Evolutionary conservation across 495 filamentous ascomycete species (phyloP), one percentile per base, ranked within the genome.

Genomic region (Platismatia glauca): DNA sequence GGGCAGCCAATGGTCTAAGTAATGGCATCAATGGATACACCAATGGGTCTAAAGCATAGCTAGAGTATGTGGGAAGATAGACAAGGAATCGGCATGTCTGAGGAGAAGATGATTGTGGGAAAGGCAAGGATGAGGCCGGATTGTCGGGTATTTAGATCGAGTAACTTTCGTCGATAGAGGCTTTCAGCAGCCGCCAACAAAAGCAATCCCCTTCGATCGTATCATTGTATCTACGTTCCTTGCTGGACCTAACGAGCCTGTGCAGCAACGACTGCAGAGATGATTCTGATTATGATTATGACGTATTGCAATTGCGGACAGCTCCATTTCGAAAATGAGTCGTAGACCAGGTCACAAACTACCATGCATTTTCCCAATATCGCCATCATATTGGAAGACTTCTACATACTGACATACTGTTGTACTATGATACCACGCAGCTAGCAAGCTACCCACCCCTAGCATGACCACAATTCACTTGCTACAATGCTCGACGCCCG

Each of bases 1-100:
- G 62, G n/a, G n/a, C 34, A 6, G 24, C 50, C 7, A n/a, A 62
- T 20, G 69, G 64, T 9, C 50, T 70, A 31, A 72, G 57, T 31
- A 73, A 73, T 38, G 64, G 71, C 16, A 37, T 53, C 50, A 72
- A 72, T 59, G 70, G 67, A 1, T 70, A 61, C 31, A 67, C 59
- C 4, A 72, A 70, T 48, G 71, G 61, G 7, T 56, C 62, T 6
- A 71, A 57, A 41, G 67, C 67, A 60, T 70, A 56, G 55, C 16
- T 38, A 20, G 24, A 16, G 12, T 11, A 12, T 24, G 4, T 8
- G 6, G 39, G 9, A 15, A 39, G 27, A 15, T 1, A 13, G 2
- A 18, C 8, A 3, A 39, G 24, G 41, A 11, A 52, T n/a, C n/a
- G n/a, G n/a, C n/a, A n/a, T n/a, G n/a, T n/a, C n/a, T n/a, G 22